Evolutionary conservation across 2,329 filamentous ascomycete genomes (phyloP), one percentile per base, ranked within the genome.

Genomic region (Penicillium brevicompactum): DNA sequence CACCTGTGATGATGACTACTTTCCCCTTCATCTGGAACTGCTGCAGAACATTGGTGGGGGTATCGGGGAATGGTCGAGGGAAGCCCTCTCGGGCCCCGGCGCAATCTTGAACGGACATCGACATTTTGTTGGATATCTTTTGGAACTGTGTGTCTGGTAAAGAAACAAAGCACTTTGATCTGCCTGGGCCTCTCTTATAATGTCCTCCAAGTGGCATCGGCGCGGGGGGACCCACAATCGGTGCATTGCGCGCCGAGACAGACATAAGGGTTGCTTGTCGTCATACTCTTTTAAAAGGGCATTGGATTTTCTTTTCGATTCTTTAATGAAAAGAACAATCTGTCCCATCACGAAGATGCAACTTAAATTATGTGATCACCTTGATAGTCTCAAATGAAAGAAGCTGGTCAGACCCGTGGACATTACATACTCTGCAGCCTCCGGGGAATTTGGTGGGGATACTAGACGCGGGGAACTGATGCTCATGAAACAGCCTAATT

Each of bases 1-100:
- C 78, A 4, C 79, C 79, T 0, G 70, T 80, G 1, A 81, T 67
- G n/a, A 76, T 72, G 0, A 75, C 73, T 1, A 68, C 64, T 49
- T 51, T 80, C 8, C 72, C 77, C 5, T 62, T 69, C 62, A 81
- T 66, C 13, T 65, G 67, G 45, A 81, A 70, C 47, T 81, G 79
- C 42, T 80, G 72, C 1, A 80, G 47, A 1, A 80, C 79, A 53
- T 80, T 80, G 34, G 62, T 58, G 1, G 76, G 73, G 0, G 71
- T 77, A 51, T 71, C 59, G 4, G 75, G 75, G 49, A 74, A 71
- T 1, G 73, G 74, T 7, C 70, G 69, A 4, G 73, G 73, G 55
- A 74, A 75, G 18, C 74, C 74, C 2, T 65, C 61, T 6, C 74
- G 67, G 46, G 32, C 49, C 7, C 55, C 57, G 11, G 57, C 59